Evolutionary conservation across 1,284 basidiomycete species (phyloP).

Genomic region (Microbotryum violaceum): DNA sequence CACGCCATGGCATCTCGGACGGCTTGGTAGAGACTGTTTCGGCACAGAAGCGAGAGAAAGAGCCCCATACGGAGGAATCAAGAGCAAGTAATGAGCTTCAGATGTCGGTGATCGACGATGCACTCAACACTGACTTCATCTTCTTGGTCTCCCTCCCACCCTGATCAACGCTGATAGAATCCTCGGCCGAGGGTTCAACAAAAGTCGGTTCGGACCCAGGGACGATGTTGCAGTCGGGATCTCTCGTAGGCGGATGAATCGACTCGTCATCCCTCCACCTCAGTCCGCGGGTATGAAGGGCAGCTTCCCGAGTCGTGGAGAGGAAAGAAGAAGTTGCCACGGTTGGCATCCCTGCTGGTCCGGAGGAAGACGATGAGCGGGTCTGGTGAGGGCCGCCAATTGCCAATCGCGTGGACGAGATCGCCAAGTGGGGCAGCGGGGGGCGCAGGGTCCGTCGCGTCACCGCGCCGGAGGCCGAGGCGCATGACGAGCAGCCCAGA

Average conservation of each 20-base stretch:
- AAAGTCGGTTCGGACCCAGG: slow-evolving; percentile 15
- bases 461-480: too few species aligned
- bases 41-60: not conserved
- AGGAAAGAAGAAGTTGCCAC: slow-evolving; percentile 25
- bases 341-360: slow-evolving; percentile 7
- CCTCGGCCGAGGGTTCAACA: too few species aligned
- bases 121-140: slow-evolving; percentile 22
- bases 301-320: slow-evolving; percentile 8
- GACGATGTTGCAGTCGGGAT: not conserved
- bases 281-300: slow-evolving; percentile 22
- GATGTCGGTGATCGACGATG: too few species aligned
- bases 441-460: too few species aligned
- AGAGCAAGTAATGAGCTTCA: not conserved
- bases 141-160: slow-evolving; percentile 23
- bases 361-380: too few species aligned
- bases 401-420: too few species aligned
- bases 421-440: too few species aligned
- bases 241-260: slow-evolving; percentile 7
- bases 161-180: slow-evolving; percentile 7
- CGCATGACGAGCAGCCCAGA: too few species aligned
- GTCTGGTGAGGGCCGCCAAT: too few species aligned
- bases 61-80: not conserved
- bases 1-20: slow-evolving; percentile 25
- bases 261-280: slow-evolving; percentile 22
- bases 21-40: slow-evolving; percentile 26